Percentiles rank a stretch among this genome's conserved stretches.
Conservation (phyloP, 2,329 filamentous ascomycete genomes). For the Venturia carpophila region DNA sequence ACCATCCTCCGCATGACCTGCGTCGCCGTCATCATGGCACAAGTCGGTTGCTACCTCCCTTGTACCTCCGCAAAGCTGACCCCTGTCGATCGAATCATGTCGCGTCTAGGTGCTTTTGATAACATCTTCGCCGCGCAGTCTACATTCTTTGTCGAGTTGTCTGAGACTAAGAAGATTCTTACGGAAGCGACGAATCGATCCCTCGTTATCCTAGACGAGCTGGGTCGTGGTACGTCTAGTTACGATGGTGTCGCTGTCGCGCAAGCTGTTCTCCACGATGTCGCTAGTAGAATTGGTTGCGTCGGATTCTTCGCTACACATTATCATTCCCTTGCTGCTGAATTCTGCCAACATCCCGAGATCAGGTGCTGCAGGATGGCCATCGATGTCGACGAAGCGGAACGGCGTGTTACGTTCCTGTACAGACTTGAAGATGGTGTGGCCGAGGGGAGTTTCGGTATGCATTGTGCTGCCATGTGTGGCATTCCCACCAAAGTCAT, state of each 20-base stretch:
- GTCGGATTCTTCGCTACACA: conserved; percentile 97
- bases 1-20: conserved; percentile 95
- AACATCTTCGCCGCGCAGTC: conserved; percentile 98
- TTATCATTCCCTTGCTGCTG: conserved; percentile 86
- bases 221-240: conserved; percentile 87
- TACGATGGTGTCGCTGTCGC: conserved; percentile 97
- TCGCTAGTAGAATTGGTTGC: conserved; percentile 87
- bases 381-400: conserved; percentile 80
- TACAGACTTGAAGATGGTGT: conserved; percentile 92
- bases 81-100: conserved; percentile 96
- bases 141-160: conserved; percentile 96
- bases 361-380: conserved; percentile 83
- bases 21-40: conserved; percentile 92
- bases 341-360: conserved; percentile 85
- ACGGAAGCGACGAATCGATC: conserved; percentile 89
- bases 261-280: conserved; percentile 92
- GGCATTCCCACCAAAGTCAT: conserved; percentile 80
- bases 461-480: conserved; percentile 99
- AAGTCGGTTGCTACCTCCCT: conserved; percentile 89
- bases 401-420: conserved; percentile 86
- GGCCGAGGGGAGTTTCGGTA: conserved; percentile 93
- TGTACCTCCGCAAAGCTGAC: conserved; percentile 75
- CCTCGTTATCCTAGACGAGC: conserved; percentile 91
- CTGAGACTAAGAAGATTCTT: conserved; percentile 96
- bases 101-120: conserved; percentile 91